These are phyloP conservation scores for Calocybe gangraenosa DNA, from an alignment of 768 basidiomycete species.

Conservation along the genomic window DNA sequence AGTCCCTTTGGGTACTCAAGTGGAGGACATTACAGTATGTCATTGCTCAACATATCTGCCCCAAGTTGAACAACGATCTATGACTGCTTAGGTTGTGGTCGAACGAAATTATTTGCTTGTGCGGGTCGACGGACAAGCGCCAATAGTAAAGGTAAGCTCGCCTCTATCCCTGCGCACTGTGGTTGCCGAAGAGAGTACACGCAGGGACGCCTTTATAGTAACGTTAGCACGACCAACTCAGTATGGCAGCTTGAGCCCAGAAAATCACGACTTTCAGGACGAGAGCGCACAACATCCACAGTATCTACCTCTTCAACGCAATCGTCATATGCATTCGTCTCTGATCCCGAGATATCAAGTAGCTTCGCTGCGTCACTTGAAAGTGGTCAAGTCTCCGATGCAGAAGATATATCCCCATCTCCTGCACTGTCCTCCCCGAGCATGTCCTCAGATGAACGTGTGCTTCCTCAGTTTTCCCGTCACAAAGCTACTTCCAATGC, in stretches of 20 bases:
- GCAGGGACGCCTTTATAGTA: conserved; percentile 72
- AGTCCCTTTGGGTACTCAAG: conserved; percentile 66
- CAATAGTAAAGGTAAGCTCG: conserved; percentile 68
- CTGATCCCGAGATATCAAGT: conserved; percentile 83
- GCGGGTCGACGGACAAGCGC: conserved; percentile 64
- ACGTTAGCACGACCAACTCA: conserved; percentile 60
- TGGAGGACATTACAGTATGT: conserved; percentile 64
- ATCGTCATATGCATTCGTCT: conserved; percentile 78
- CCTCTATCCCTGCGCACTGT: neutral
- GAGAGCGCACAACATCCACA: conserved; percentile 74
- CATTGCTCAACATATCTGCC: neutral
- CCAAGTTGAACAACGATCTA: neutral
- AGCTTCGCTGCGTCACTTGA: conserved; percentile 82
- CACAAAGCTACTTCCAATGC: conserved; percentile 26
- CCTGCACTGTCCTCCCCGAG: conserved; percentile 61
- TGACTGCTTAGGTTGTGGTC: conserved; percentile 54
- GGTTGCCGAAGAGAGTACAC: neutral
- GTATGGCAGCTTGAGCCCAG: conserved; percentile 82
- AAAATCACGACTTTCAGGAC: conserved; percentile 43
- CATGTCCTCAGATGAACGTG: conserved; percentile 51
- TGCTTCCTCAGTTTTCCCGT: conserved; percentile 24
- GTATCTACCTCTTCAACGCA: conserved; percentile 73
- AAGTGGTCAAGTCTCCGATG: conserved; percentile 67
- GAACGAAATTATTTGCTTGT: conserved; percentile 71
- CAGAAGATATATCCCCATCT: conserved; percentile 58